phyloP scores from a whole-genome alignment of 1,284 basidiomycete genomes.

The Amylostereum areolatum region DNA sequence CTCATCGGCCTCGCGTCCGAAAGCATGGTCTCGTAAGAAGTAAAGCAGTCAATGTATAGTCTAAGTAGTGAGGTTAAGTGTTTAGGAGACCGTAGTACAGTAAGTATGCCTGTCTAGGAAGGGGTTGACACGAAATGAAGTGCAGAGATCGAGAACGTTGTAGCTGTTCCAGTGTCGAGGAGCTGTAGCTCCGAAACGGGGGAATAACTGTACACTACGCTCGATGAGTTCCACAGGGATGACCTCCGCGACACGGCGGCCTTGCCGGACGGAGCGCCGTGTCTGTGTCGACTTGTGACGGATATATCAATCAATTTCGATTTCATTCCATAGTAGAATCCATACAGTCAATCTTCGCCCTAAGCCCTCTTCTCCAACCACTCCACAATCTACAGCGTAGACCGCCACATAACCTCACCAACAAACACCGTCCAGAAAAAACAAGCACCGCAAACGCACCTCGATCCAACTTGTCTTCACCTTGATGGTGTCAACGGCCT shows the following conservation, averaged over 20 bases:
- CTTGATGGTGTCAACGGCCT: conserved; percentile 61
- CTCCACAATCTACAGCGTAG: conserved; percentile 46
- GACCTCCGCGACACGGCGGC: not conserved
- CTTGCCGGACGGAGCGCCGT: not conserved
- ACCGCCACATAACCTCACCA: conserved; percentile 28
- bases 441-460: conserved; percentile 27
- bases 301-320: too few relatives aligned
- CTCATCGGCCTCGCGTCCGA: too few relatives aligned
- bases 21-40: too few relatives aligned
- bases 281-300: too few relatives aligned
- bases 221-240: not conserved
- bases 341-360: too few relatives aligned
- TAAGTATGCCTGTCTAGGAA: not conserved
- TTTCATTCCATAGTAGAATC: too few relatives aligned
- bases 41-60: too few relatives aligned
- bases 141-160: not conserved
- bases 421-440: not conserved
- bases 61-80: too few relatives aligned
- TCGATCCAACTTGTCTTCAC: conserved; percentile 55
- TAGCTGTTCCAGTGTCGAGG: not conserved
- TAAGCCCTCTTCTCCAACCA: conserved; percentile 57
- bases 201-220: not conserved
- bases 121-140: not conserved
- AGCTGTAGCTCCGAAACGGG: not conserved
- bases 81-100: not conserved